Conservation (phyloP, 2,329 filamentous ascomycete genomes). For the Penicillium sumatraense region DNA sequence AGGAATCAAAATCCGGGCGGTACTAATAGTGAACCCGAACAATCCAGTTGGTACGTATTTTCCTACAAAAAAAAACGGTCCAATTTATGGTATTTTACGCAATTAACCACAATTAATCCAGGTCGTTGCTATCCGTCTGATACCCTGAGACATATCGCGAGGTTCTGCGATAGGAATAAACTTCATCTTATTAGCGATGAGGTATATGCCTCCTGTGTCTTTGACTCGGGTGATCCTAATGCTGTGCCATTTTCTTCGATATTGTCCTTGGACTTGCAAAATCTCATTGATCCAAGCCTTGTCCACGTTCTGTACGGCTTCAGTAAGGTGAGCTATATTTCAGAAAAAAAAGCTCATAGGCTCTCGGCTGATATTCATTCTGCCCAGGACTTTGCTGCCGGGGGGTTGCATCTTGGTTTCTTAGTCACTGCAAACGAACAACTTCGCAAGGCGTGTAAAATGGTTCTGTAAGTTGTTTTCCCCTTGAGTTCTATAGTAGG, state of each 20-base stretch:
- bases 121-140: constrained; percentile 50
- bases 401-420: constrained; percentile 35
- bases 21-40: constrained; percentile 52
- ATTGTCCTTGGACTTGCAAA: constrained; percentile 47
- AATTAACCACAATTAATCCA: constrained; percentile 19
- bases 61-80: not conserved
- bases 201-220: constrained; percentile 60
- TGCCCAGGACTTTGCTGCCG: constrained; percentile 35
- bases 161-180: constrained; percentile 53
- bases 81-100: not conserved
- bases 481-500: no score
- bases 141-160: constrained; percentile 51
- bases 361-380: not conserved
- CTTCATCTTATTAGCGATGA: constrained; percentile 63
- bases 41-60: constrained; percentile 45
- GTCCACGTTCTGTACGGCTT: constrained; percentile 57
- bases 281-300: constrained; percentile 52
- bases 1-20: constrained; percentile 43
- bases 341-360: not conserved
- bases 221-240: constrained; percentile 40
- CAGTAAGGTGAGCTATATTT: constrained; percentile 35
- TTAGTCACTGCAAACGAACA: constrained; percentile 30
- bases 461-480: constrained; percentile 27
- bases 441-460: constrained; percentile 33
- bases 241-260: constrained; percentile 51